These are phyloP conservation scores for Russula virescens DNA, from an alignment of 768 basidiomycete species.

Conservation along the genomic window DNA sequence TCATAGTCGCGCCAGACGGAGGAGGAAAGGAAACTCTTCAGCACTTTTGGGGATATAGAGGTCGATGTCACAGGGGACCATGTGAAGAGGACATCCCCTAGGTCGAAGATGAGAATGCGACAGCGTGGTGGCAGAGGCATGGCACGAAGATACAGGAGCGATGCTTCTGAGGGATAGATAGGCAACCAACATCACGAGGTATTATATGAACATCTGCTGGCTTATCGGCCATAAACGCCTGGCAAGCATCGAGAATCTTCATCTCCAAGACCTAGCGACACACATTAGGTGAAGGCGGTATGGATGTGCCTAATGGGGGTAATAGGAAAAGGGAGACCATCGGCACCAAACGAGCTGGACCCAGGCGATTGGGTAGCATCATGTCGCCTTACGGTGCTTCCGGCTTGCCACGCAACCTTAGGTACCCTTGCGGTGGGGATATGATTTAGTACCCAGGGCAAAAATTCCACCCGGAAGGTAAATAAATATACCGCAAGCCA, in stretches of 20 bases:
- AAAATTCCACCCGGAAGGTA: neutral
- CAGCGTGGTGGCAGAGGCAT: conserved; percentile 20
- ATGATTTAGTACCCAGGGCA: neutral
- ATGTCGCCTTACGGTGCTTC: neutral
- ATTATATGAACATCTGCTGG: conserved; percentile 2
- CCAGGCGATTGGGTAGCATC: neutral
- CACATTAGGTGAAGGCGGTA: neutral
- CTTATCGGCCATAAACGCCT: neutral
- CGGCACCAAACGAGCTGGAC: neutral
- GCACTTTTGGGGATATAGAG: conserved; percentile 36
- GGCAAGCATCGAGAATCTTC: neutral
- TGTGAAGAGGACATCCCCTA: conserved; percentile 51
- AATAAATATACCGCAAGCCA: neutral
- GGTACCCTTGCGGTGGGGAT: neutral
- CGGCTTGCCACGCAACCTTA: neutral
- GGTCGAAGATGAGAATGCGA: conserved; percentile 42
- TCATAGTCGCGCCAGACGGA: conserved; percentile 50
- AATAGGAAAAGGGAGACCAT: neutral
- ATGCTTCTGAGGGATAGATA: neutral
- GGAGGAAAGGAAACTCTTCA: conserved; percentile 40
- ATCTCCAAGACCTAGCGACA: neutral
- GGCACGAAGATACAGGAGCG: neutral
- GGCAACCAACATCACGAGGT: neutral
- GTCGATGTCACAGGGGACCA: conserved; percentile 46
- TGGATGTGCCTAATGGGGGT: neutral